Evolutionary conservation across 2,329 filamentous ascomycete genomes (phyloP).

Genomic region (Colletotrichum gloeosporioides): DNA sequence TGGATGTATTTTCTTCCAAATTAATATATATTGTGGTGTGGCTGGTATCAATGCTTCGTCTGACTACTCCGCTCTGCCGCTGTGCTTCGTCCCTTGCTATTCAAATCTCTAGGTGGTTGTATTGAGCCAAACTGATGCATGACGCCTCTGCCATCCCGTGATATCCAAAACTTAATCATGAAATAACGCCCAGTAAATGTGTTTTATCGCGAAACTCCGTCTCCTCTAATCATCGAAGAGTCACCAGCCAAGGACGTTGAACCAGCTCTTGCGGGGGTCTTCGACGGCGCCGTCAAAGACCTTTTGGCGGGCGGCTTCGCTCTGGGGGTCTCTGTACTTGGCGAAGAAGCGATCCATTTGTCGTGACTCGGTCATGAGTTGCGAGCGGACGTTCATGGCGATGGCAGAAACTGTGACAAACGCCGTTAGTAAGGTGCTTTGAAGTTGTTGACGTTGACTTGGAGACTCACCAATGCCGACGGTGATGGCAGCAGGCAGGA

Average conservation of each 20-base stretch:
- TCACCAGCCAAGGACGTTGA: constrained; percentile 39
- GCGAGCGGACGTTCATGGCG: constrained; percentile 36
- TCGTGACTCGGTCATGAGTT: constrained; percentile 35
- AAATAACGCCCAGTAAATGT: background rate
- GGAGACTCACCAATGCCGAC: constrained; percentile 1
- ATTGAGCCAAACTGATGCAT: background rate
- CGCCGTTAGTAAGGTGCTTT: background rate
- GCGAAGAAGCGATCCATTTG: constrained; percentile 43
- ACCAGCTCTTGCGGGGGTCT: constrained; percentile 39
- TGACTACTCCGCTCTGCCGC: background rate
- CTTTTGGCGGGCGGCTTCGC: constrained; percentile 36
- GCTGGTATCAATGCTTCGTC: background rate
- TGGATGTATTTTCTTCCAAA: background rate
- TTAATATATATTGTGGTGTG: background rate
- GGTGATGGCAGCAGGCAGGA: constrained; percentile 13
- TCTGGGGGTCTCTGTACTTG: constrained; percentile 41
- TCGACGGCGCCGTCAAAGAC: constrained; percentile 34
- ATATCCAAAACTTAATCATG: background rate
- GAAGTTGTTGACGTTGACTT: accelerated
- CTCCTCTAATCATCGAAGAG: background rate
- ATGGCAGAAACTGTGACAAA: constrained; percentile 25
- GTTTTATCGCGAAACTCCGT: background rate
- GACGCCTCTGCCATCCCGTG: background rate
- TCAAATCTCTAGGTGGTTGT: background rate
- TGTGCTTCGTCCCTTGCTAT: background rate